Conservation (phyloP, 495 filamentous ascomycete species). For the Penicillium goetzii region DNA sequence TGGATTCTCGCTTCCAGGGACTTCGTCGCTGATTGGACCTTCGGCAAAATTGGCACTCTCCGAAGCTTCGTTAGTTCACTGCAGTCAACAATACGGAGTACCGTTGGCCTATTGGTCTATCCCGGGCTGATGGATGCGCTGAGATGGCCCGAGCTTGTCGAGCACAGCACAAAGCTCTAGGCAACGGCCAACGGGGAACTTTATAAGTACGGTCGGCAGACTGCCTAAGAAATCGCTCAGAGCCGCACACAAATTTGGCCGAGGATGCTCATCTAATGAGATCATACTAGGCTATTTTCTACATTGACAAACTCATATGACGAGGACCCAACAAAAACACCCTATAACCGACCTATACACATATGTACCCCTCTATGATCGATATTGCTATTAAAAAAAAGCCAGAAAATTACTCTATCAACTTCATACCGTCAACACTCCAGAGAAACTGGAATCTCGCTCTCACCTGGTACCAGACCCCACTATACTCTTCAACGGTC, state of each 20-base stretch:
- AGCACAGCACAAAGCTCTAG: background rate
- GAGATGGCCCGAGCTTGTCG: background rate
- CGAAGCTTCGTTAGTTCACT: slow-evolving; percentile 6
- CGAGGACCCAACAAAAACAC: too few relatives aligned
- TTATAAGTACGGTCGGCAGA: too few relatives aligned
- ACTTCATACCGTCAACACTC: too few relatives aligned
- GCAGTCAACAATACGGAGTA: background rate
- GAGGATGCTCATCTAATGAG: too few relatives aligned
- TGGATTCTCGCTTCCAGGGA: slow-evolving; percentile 1
- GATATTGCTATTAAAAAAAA: too few relatives aligned
- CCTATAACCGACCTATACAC: too few relatives aligned
- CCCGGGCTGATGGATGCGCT: background rate
- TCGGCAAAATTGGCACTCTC: slow-evolving; percentile 11
- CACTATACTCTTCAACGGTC: background rate
- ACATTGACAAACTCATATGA: too few relatives aligned
- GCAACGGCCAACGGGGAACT: background rate
- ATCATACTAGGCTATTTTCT: too few relatives aligned
- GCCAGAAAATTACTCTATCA: too few relatives aligned
- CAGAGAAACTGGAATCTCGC: background rate
- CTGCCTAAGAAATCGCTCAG: too few relatives aligned
- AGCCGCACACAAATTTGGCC: too few relatives aligned
- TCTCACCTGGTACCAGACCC: background rate
- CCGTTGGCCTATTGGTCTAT: background rate
- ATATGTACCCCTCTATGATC: too few relatives aligned
- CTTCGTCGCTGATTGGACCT: slow-evolving; percentile 10